Conservation (phyloP, 495 filamentous ascomycete genomes). For the Opeltia flavorubescens region DNA sequence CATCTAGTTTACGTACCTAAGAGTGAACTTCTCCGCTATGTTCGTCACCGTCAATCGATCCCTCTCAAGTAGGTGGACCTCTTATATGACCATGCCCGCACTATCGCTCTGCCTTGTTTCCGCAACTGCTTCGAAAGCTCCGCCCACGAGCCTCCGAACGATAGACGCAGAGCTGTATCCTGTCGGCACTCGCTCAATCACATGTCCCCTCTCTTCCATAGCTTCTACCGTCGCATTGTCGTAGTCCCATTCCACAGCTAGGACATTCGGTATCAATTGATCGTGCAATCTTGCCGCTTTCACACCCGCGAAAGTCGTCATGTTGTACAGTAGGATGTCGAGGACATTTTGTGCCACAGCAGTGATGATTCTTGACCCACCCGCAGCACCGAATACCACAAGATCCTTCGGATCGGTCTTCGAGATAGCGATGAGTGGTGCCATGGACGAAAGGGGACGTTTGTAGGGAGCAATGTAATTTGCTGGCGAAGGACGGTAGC, state of each 20-base stretch:
- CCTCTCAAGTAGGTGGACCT: too few relatives aligned
- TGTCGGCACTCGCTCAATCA: constrained; percentile 31
- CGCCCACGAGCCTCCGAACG: constrained; percentile 48
- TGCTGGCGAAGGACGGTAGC: constrained; percentile 60
- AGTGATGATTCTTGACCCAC: constrained; percentile 81
- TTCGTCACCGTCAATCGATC: too few relatives aligned
- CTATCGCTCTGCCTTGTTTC: constrained; percentile 65
- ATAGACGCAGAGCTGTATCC: constrained; percentile 49
- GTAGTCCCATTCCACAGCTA: constrained; percentile 54
- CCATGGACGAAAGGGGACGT: constrained; percentile 65
- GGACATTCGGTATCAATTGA: constrained; percentile 60
- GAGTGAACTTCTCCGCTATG: too few relatives aligned
- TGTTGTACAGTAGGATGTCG: constrained; percentile 49
- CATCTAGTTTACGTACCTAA: too few relatives aligned
- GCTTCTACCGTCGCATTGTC: constrained; percentile 49
- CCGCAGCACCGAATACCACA: constrained; percentile 62
- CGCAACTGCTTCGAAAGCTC: constrained; percentile 58
- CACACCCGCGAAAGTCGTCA: constrained; percentile 45
- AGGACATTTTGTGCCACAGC: constrained; percentile 60
- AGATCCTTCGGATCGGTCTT: constrained; percentile 46
- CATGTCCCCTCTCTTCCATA: constrained; percentile 50
- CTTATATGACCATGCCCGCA: constrained; percentile 51
- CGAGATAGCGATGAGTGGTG: constrained; percentile 57
- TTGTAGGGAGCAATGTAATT: constrained; percentile 75
- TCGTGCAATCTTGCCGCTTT: constrained; percentile 61